A percentile compares a stretch with the other conserved stretches of the same genome.
These are phyloP conservation scores for Xerocomellus intermedius DNA, from an alignment of 768 basidiomycete genomes.

Conservation along the genomic window DNA sequence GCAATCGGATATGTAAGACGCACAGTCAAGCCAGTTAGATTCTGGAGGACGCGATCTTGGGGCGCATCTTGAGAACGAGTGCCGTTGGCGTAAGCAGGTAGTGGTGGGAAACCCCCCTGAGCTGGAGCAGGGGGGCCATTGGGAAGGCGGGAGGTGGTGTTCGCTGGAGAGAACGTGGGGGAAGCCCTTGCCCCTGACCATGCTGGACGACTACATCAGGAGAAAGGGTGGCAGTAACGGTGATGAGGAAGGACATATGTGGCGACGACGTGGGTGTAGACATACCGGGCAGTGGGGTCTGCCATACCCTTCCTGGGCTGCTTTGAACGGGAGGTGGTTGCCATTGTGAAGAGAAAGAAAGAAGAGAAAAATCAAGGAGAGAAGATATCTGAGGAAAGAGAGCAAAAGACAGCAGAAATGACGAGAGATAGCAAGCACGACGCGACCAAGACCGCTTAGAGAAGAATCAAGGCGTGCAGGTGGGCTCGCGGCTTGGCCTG, in stretches of 20 bases:
- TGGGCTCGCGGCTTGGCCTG: constrained; percentile 25
- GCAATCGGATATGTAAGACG: constrained; percentile 32
- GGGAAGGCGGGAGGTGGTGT: constrained; percentile 41
- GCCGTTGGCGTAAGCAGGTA: constrained; percentile 47
- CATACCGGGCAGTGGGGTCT: constrained; percentile 53
- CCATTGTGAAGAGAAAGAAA: constrained; percentile 44
- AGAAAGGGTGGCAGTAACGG: constrained; percentile 5
- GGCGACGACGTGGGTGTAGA: constrained; percentile 23
- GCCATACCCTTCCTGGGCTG: constrained; percentile 59
- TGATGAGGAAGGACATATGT: constrained; percentile 13
- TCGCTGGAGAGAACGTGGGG: constrained; percentile 63
- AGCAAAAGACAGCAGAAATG: constrained; percentile 35
- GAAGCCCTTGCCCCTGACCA: constrained; percentile 71
- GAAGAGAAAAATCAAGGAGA: constrained; percentile 31
- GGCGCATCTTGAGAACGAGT: constrained; percentile 43
- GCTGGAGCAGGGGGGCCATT: constrained; percentile 37
- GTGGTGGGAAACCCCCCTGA: constrained; percentile 44
- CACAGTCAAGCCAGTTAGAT: constrained; percentile 70
- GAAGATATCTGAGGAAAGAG: constrained; percentile 22
- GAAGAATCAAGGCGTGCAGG: constrained; percentile 19
- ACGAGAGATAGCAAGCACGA: constrained; percentile 35
- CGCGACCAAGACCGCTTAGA: constrained; percentile 31
- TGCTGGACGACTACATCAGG: constrained; percentile 42
- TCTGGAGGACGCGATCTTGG: constrained; percentile 61
- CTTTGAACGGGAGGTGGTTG: constrained; percentile 63